Evolutionary conservation across 257 asterid genomes (phyloP), one percentile per base, ranked within the genome.

Genomic region (Solanum chmielewskii): DNA sequence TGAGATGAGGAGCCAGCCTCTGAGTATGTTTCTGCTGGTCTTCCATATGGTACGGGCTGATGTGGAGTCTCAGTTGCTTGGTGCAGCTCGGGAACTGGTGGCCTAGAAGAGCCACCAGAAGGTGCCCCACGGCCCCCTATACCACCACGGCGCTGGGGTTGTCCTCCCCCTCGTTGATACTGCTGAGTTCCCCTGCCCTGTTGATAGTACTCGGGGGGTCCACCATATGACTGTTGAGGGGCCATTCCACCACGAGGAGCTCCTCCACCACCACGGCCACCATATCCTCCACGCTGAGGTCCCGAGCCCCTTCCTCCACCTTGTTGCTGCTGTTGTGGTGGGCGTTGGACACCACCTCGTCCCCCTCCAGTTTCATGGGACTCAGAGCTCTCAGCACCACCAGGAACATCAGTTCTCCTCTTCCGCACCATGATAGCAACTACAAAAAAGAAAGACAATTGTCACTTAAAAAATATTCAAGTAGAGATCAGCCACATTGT

Each of bases 51-150:
- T 74, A 44, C 78, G 18, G 93, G 89, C 84, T 90, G 96, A 90
- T 89, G 89, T 27, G 90, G 88, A 86, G 92, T 87, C 92, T 86
- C 93, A 88, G 93, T 92, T 66, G 98, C 98, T 97, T 95, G 99
- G 92, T 94, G 98, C 98, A 92, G 99, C 97, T 94, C 98, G 98
- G 98, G 94, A 86, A 91, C 89, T 16, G 95, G 93, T 83, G 94
- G 93, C 92, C 95, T 90, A 37, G 95, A 89, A 87, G 95, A 96
- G 87, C 94, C 98, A 87, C 93, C 90, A 87, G 93, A 89, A 88
- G 93, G 93, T 14, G 90, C 89, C 85, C 93, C 97, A 23, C 93
- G 96, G 90, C 96, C 95, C 89, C 94, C 93, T 87, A 74, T 88
- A 77, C 93, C 93, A 31, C 95, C 95, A 85, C 92, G 96, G 74